Conservation (phyloP, 768 basidiomycete genomes). For the Polyporus arcularius region DNA sequence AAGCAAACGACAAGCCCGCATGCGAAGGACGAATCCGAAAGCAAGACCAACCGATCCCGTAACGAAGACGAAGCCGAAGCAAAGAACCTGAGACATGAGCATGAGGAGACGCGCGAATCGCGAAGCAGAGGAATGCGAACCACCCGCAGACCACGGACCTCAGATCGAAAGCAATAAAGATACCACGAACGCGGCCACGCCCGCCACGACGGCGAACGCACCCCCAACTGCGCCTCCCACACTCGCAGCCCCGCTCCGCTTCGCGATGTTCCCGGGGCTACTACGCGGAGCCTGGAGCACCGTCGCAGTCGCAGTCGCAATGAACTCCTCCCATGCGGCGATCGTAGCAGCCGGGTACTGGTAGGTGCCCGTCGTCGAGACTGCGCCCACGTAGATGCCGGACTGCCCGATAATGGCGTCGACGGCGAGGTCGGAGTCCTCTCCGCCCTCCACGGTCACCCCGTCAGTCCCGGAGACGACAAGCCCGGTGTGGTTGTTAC, state of each 20-base stretch:
- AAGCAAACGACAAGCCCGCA: background rate
- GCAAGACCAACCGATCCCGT: background rate
- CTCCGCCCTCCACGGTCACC: slow-evolving; percentile 49
- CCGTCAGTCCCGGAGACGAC: slow-evolving; percentile 37
- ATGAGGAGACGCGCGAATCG: background rate
- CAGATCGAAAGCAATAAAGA: slow-evolving; percentile 1
- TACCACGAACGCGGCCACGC: background rate
- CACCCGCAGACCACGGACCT: background rate
- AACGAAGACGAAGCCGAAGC: background rate
- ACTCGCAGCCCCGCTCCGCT: background rate
- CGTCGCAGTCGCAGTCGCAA: slow-evolving; percentile 27
- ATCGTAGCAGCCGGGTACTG: slow-evolving; percentile 33
- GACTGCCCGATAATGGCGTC: slow-evolving; percentile 55
- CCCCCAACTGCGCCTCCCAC: background rate
- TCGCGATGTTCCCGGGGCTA: background rate
- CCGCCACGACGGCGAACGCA: background rate
- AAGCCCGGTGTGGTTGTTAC: slow-evolving; percentile 58
- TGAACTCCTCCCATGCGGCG: slow-evolving; percentile 34
- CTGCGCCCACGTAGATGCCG: slow-evolving; percentile 56
- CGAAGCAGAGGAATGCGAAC: background rate
- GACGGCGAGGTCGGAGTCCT: slow-evolving; percentile 44
- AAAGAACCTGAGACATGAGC: background rate
- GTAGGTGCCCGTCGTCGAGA: slow-evolving; percentile 24
- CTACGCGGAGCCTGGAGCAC: background rate
- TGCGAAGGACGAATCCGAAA: background rate